Evolutionary conservation across 1,139 yeast genomes (phyloP).

Genomic region (Meyerozyma guilliermondii): DNA sequence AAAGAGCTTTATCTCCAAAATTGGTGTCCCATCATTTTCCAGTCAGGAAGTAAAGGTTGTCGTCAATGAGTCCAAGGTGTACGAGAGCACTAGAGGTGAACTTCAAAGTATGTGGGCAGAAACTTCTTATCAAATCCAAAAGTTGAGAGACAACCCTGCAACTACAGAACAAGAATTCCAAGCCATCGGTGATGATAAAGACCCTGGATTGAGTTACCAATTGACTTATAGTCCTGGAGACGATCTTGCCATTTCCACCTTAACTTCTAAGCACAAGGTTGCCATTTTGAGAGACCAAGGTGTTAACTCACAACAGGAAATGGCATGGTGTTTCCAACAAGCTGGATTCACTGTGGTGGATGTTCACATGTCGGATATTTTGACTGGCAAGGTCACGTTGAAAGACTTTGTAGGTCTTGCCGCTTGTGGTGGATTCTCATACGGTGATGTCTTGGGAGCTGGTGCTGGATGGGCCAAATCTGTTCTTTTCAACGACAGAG

Average conservation of each 20-base stretch:
- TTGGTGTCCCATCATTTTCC: slow-evolving; percentile 63
- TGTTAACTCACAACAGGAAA: slow-evolving; percentile 96
- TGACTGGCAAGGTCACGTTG: slow-evolving; percentile 67
- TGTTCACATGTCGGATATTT: slow-evolving; percentile 94
- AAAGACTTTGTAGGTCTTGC: slow-evolving; percentile 88
- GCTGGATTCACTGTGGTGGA: slow-evolving; percentile 94
- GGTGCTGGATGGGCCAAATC: slow-evolving; percentile 99
- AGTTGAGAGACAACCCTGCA: slow-evolving; percentile 89
- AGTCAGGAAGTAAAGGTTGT: slow-evolving; percentile 46
- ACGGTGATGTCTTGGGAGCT: slow-evolving; percentile 98
- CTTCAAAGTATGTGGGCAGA: slow-evolving; percentile 84
- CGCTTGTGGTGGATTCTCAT: slow-evolving; percentile 99
- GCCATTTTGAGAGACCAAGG: slow-evolving; percentile 98
- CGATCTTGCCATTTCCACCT: slow-evolving; percentile 26
- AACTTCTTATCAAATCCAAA: slow-evolving; percentile 88
- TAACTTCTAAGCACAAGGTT: slow-evolving; percentile 65
- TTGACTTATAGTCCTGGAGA: slow-evolving; percentile 56
- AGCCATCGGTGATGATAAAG: slow-evolving; percentile 67
- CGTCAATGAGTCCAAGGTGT: slow-evolving; percentile 42
- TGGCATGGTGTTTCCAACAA: slow-evolving; percentile 95
- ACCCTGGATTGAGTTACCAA: slow-evolving; percentile 86
- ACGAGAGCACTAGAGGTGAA: slow-evolving; percentile 56
- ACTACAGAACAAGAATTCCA: slow-evolving; percentile 84
- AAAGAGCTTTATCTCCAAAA: slow-evolving; percentile 47
- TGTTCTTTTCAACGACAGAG: slow-evolving; percentile 77